phyloP scores from a whole-genome alignment of 1,139 yeast genomes.

The Magnusiomyces suaveolens region DNA sequence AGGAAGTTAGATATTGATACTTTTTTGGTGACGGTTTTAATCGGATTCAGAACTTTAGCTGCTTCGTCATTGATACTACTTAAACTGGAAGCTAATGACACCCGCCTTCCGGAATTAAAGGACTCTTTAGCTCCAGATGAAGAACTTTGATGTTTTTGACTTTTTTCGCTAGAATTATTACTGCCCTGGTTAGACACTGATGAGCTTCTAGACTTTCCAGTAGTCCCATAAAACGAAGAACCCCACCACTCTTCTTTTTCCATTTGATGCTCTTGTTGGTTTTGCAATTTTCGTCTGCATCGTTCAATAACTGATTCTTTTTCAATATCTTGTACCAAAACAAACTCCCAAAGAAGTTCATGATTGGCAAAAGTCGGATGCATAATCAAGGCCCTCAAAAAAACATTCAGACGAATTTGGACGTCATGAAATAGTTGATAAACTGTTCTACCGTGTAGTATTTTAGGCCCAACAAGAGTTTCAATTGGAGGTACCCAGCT shows the following conservation, averaged over 20 bases:
- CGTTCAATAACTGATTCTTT: slow-evolving; percentile 30
- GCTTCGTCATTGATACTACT: background rate
- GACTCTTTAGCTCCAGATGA: background rate
- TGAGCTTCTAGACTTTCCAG: background rate
- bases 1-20: background rate
- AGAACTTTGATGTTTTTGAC: background rate
- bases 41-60: background rate
- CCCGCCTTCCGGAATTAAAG: too few species aligned
- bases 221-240: background rate
- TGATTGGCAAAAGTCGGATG: slow-evolving; percentile 32
- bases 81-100: background rate
- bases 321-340: slow-evolving; percentile 34
- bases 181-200: background rate
- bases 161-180: background rate
- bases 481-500: slow-evolving; percentile 31
- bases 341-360: slow-evolving; percentile 39
- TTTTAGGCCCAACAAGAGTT: slow-evolving; percentile 28
- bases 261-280: slow-evolving; percentile 28
- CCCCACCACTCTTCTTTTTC: slow-evolving; percentile 17
- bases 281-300: slow-evolving; percentile 29
- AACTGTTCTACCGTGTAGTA: slow-evolving; percentile 30
- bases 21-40: background rate
- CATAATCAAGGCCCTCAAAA: slow-evolving; percentile 36
- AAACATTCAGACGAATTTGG: slow-evolving; percentile 41
- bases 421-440: slow-evolving; percentile 39